phyloP scores from a whole-genome alignment of 768 basidiomycete genomes.

The Lenzites betulinus region DNA sequence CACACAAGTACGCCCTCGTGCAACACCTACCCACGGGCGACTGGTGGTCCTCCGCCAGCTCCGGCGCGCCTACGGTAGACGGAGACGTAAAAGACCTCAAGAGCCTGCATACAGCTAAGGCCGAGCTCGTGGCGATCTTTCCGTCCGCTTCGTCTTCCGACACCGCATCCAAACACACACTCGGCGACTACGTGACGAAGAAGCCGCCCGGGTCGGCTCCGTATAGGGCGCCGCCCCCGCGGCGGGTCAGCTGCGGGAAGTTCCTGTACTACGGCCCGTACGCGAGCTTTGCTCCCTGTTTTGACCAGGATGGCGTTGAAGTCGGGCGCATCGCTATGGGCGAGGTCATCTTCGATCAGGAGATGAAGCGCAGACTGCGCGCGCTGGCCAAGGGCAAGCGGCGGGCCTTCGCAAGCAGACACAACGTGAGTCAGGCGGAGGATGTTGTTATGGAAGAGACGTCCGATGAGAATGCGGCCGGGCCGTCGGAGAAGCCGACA shows the following conservation, averaged over 20 bases:
- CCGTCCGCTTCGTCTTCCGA: conserved; percentile 54
- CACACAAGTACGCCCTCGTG: conserved; percentile 71
- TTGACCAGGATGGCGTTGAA: conserved; percentile 76
- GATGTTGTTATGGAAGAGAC: conserved; percentile 23
- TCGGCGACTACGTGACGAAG: conserved; percentile 58
- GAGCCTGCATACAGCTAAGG: conserved; percentile 60
- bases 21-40: conserved; percentile 77
- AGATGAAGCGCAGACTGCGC: conserved; percentile 40
- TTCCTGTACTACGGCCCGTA: conserved; percentile 82
- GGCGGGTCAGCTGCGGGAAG: conserved; percentile 59
- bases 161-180: conserved; percentile 39
- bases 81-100: conserved; percentile 45
- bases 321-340: conserved; percentile 64
- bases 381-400: conserved; percentile 32
- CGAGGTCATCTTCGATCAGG: conserved; percentile 55
- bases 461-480: conserved; percentile 8
- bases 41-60: conserved; percentile 76
- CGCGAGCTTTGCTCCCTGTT: conserved; percentile 76
- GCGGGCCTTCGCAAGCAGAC: conserved; percentile 19
- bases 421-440: not conserved
- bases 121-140: conserved; percentile 75
- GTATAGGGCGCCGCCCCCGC: conserved; percentile 48
- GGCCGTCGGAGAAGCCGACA: conserved; percentile 20
- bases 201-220: conserved; percentile 37
- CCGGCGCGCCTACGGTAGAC: conserved; percentile 40